Percentiles rank a stretch among this genome's conserved stretches.
phyloP scores from a whole-genome alignment of 345 rosid genomes.

The Acer yangbiense region DNA sequence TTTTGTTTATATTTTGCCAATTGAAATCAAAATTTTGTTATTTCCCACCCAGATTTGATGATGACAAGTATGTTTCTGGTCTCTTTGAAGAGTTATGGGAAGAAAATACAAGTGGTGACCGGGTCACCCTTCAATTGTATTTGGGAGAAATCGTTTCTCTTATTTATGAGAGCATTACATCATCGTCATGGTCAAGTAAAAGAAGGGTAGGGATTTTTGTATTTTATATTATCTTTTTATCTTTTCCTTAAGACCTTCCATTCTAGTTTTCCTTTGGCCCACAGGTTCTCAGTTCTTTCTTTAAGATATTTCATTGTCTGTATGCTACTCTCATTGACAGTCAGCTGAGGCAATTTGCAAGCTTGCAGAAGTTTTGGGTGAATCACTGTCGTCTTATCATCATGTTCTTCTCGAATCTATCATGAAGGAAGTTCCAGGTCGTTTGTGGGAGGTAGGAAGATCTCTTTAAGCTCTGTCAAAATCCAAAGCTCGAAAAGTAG shows the following conservation, averaged over 20 bases:
- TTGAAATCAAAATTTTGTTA: not conserved
- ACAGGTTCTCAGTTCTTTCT: constrained; percentile 13
- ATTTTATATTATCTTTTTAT: not conserved
- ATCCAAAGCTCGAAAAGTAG: not conserved
- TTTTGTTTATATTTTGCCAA: not conserved
- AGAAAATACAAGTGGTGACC: constrained; percentile 87
- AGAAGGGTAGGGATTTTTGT: constrained; percentile 46
- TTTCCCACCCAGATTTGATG: constrained; percentile 74
- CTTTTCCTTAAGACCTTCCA: constrained; percentile 11
- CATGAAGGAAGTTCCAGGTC: constrained; percentile 85
- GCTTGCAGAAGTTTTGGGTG: constrained; percentile 84
- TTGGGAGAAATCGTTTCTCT: constrained; percentile 75
- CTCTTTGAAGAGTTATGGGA: constrained; percentile 98
- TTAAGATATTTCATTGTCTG: constrained; percentile 13
- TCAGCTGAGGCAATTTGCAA: constrained; percentile 83
- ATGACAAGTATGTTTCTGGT: constrained; percentile 78
- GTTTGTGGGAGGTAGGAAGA: constrained; percentile 83
- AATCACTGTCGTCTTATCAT: constrained; percentile 68
- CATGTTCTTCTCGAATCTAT: constrained; percentile 61
- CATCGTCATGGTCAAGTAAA: constrained; percentile 94
- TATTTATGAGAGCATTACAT: constrained; percentile 67
- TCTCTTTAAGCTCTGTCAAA: not conserved
- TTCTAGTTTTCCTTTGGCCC: constrained; percentile 13
- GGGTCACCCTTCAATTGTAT: constrained; percentile 79
- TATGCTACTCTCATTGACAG: constrained; percentile 41